These are phyloP conservation scores for Gaertneriomyces semiglobifer DNA, from an alignment of 192 early-diverging fungal genomes.

Conservation along the genomic window DNA sequence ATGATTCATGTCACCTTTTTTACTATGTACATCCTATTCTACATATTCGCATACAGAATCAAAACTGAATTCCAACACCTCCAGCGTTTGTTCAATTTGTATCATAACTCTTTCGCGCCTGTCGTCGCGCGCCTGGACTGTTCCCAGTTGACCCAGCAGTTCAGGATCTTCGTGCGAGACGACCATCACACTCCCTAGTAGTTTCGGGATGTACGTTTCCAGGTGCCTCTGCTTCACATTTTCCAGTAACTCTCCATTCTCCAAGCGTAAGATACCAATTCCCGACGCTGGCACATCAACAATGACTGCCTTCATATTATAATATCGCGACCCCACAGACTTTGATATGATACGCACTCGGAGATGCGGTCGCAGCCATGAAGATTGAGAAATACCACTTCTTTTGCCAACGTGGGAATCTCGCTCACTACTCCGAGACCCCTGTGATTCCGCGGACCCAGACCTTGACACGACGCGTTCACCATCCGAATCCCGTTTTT, in stretches of 20 bases:
- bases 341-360: constrained; percentile 27
- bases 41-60: no score
- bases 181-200: constrained; percentile 21
- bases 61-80: constrained; percentile 16
- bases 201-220: constrained; percentile 30
- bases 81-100: constrained; percentile 25
- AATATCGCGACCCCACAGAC: constrained; percentile 8
- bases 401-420: no score
- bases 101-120: constrained; percentile 21
- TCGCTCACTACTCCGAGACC: no score
- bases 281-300: constrained; percentile 33
- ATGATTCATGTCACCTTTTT: neutral
- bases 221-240: constrained; percentile 25
- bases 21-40: no score
- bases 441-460: neutral
- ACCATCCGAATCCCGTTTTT: constrained; percentile 6
- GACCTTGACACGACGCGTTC: neutral
- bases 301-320: constrained; percentile 35
- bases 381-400: neutral
- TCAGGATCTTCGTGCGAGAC: constrained; percentile 9
- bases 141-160: constrained; percentile 23
- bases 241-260: constrained; percentile 29
- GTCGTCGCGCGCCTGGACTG: constrained; percentile 25
- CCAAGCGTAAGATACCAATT: constrained; percentile 18
- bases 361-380: constrained; percentile 35